Base-by-base conservation (phyloP, 2,329 filamentous ascomycete species). In the Aspergillus fructus region DNA sequence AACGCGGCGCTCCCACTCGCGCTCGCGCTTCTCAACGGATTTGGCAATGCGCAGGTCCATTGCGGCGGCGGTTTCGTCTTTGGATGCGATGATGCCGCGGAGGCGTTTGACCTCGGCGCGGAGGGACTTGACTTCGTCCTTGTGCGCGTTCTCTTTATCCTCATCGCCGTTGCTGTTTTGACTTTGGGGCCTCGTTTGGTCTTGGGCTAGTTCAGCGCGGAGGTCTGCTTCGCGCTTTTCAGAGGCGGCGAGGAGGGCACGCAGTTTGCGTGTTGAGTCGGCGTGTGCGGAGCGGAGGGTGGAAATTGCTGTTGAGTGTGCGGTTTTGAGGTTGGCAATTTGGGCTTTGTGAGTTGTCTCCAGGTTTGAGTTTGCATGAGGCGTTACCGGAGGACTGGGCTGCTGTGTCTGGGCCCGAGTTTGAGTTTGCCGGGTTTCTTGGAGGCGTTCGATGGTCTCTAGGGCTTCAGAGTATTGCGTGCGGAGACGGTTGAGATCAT, bases 1-100 rank as follows among this genome's bases (percentile, higher is more conserved):
- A 3, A 77, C 66, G 5, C 76, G 71, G 0, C 71, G 66, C 56
- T 76, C 70, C 76, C 76, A 79, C 53, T 76, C 74, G 23, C 71
- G 70, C 62, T 79, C 76, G 34, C 76, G 70, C 60, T 74, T 76
- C 48, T 77, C 74, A 13, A 77, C 68, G 0, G 74, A 74, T 46
- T 68, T 65, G 9, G 73, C 71, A 51, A 79, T 74, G 39, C 73
- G 71, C 53, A 69, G 62, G 59, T 78, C 76, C 17, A 78, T 52
- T 3, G 71, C 74, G 0, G 66, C 67, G 15, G 75, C 68, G 2
- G 74, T 68, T 45, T 76, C 74, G n/a, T 77, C 73, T 53, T 77
- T 78, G 1, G 68, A 67, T 12, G 71, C 68, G 23, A 77, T 71
- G 19, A 73, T 53, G 13, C 70, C 63, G 45, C 74, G 65, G 2